Conservation (phyloP, 139 green algal species). For the Chlorella sp. region DNA sequence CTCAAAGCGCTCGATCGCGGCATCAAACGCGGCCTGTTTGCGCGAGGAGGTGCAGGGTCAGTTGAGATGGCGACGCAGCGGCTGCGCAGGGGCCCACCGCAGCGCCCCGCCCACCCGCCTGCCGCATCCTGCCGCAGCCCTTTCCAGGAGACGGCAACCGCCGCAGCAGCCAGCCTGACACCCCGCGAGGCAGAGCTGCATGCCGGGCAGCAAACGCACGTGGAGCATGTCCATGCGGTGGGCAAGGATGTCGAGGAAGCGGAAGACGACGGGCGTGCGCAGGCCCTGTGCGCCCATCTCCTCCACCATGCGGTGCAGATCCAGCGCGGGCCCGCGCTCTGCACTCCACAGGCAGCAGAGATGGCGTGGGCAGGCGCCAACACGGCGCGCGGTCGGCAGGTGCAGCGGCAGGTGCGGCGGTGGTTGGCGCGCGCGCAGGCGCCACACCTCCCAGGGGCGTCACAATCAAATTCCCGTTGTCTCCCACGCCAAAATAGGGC, state of each 20-base stretch:
- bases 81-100: neutral
- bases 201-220: neutral
- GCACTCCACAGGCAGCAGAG: neutral
- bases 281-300: constrained; percentile 22
- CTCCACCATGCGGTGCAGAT: constrained; percentile 26
- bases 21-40: constrained; percentile 29
- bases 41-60: neutral
- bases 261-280: constrained; percentile 47
- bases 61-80: no score
- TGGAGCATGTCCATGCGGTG: constrained; percentile 43
- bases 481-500: constrained; percentile 36
- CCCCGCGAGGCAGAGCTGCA: neutral
- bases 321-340: constrained; percentile 30
- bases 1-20: constrained; percentile 35
- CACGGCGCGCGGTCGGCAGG: neutral
- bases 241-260: constrained; percentile 50
- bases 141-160: no score
- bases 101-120: neutral
- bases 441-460: constrained; percentile 10
- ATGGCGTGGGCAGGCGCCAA: neutral
- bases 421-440: no score
- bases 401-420: no score
- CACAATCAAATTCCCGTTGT: constrained; percentile 33
- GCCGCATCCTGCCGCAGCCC: neutral
- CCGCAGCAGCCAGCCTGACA: neutral